Evolutionary conservation across 1,139 yeast genomes (phyloP), one percentile per base, ranked within the genome.

Genomic region (Blastobotrys serpentis): DNA sequence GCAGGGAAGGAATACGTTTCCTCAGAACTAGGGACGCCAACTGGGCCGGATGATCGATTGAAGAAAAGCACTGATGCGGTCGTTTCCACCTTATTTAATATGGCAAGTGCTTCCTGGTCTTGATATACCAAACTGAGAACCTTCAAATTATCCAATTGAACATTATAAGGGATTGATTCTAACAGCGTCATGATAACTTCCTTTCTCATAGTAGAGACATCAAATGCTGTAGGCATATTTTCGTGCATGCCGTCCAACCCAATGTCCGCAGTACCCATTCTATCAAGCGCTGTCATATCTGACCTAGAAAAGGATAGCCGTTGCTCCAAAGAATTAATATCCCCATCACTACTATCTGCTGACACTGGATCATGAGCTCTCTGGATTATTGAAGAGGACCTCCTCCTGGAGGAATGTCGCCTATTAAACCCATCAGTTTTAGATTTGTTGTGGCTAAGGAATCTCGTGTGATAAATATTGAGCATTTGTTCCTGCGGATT

Each of bases 131-230:
- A 68, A 66, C 18, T 36, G 11, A 14, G 34, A n/a, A 49, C 44
- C 42, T 42, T 46, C 16, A 42, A 32, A 8, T 6, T 60, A 23
- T 56, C 25, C 11, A 36, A 23, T 19, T 36, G 19, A 3, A 41
- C 17, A 8, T 26, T 10, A 11, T 13, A 16, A 4, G 48, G 42
- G 1, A 42, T 17, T 8, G 38, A 37, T 10, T 40, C 39, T 4
- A 86, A 66, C 56, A 75, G 78, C 0, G 89, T 81, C 51, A 86
- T 68, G 16, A 84, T 80, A 62, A 84, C 75, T 62, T 87, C 95
- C 56, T 84, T 86, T 41, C 78, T 68, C 39, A 79, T 65, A 2
- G 63, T 56, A 2, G 56, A 62, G 47, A 32, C 52, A 23, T 59
- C 59, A 34, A 44, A 34, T 17, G 44, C 42, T 42, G 29, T 48